phyloP scores from a whole-genome alignment of 164 flowering plant species.

The Buxus sempervirens region DNA sequence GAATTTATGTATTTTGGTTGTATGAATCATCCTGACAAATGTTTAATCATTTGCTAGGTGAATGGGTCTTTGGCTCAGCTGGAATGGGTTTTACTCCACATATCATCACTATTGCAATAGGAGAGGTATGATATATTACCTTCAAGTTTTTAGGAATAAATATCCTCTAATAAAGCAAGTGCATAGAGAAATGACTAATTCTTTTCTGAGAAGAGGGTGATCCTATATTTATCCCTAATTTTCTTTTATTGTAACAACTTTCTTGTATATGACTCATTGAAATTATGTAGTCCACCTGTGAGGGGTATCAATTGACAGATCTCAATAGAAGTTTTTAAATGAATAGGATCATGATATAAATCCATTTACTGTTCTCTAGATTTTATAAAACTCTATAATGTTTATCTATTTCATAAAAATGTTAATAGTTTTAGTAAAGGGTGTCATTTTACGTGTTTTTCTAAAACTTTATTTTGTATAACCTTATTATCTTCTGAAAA shows the following conservation, averaged over 20 bases:
- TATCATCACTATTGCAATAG: slow-evolving; percentile 63
- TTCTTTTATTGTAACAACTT: background rate
- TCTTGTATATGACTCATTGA: background rate
- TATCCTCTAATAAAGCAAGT: background rate
- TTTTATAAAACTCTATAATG: too few species aligned
- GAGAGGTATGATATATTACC: slow-evolving; percentile 60
- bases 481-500: too few species aligned
- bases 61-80: slow-evolving; percentile 67
- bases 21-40: background rate
- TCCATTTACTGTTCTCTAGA: too few species aligned
- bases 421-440: too few species aligned
- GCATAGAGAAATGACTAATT: background rate
- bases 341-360: too few species aligned
- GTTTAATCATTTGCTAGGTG: slow-evolving; percentile 47
- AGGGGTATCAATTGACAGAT: too few species aligned
- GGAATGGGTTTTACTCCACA: slow-evolving; percentile 92
- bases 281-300: too few species aligned
- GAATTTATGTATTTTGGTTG: background rate
- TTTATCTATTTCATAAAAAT: too few species aligned
- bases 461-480: too few species aligned
- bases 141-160: background rate
- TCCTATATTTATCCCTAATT: background rate
- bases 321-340: too few species aligned
- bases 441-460: too few species aligned
- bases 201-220: background rate